Evolutionary conservation across 805 yeast genomes (phyloP), one percentile per base, ranked within the genome.

Genomic region (Lipomyces starkeyi): DNA sequence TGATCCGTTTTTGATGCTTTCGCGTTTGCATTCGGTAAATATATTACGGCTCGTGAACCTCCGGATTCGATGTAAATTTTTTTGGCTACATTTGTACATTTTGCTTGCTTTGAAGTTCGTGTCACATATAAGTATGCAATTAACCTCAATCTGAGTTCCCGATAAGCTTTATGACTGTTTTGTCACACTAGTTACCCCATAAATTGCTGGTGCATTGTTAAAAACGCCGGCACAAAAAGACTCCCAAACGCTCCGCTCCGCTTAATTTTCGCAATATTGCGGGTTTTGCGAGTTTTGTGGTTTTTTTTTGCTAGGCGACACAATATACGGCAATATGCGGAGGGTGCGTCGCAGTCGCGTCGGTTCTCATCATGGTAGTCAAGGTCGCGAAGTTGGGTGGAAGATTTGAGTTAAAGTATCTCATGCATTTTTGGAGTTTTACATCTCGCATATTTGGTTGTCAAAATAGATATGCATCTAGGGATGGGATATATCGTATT

Each of bases 141-240:
- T 29, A 29, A 29, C 6, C 32, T 29, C 32, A 29, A 29, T 29
- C 32, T 2, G 32, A 29, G 32, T 29, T 29, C 2, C 32, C 32
- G 32, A 29, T 29, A 29, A 29, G 32, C 32, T 1, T 29, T 29
- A 29, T 29, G 32, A 29, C 32, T 29, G 27, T 25, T 25, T 25
- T 25, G n/a, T n/a, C n/a, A n/a, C n/a, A n/a, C n/a, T n/a, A n/a
- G n/a, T n/a, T n/a, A n/a, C n/a, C n/a, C n/a, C n/a, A n/a, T n/a
- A n/a, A n/a, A 56, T 76, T 14, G 78, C 77, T 0, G 80, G 80
- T 9, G 76, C 75, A 4, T 34, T 73, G 29, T 57, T 72, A 22
- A 2, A 78, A 85, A 40, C 70, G 13, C n/a, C 27, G 8, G 35
- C 61, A 8, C n/a, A n/a, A n/a, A n/a, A n/a, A n/a, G n/a, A n/a